A percentile compares a stretch with the other conserved stretches of the same genome.
Evolutionary conservation across 2,329 filamentous ascomycete species (phyloP).

Genomic region (Aspergillus oerlinghausenensis): DNA sequence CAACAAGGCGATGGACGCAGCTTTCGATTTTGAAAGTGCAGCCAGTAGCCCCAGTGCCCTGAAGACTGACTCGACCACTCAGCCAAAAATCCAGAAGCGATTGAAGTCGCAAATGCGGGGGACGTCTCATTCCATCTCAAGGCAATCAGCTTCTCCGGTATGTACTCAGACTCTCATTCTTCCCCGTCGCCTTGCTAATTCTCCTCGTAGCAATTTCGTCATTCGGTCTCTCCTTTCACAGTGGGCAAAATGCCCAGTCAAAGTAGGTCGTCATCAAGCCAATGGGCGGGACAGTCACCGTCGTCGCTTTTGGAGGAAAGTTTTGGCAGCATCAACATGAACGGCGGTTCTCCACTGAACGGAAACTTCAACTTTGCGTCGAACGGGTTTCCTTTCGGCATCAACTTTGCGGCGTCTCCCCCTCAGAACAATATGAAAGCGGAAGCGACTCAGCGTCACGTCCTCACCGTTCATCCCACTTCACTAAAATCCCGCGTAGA

Average conservation of each 20-base stretch:
- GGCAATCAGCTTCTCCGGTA: conserved; percentile 26
- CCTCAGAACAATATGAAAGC: conserved; percentile 24
- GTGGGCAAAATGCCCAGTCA: conserved; percentile 25
- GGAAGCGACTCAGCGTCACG: conserved; percentile 34
- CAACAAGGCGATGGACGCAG: conserved; percentile 46
- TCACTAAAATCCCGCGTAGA: conserved; percentile 87
- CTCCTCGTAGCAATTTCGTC: conserved; percentile 16
- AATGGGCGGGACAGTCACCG: conserved; percentile 41
- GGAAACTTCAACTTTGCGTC: conserved; percentile 35
- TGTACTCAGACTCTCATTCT: conserved; percentile 11
- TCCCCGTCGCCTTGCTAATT: conserved; percentile 6
- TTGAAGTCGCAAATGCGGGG: conserved; percentile 25
- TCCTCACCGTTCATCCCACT: conserved; percentile 60
- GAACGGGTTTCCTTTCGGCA: conserved; percentile 34
- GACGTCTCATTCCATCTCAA: conserved; percentile 19
- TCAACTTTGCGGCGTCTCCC: conserved; percentile 30
- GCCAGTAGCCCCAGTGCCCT: conserved; percentile 44
- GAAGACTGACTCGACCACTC: conserved; percentile 25
- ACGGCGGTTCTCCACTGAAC: conserved; percentile 39
- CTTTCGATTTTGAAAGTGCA: conserved; percentile 47
- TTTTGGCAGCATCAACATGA: conserved; percentile 44
- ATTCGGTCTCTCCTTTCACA: conserved; percentile 33
- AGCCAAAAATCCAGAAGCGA: conserved; percentile 19
- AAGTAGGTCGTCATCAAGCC: conserved; percentile 29
- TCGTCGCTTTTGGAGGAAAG: conserved; percentile 43